These are phyloP conservation scores for Malus fusca DNA, from an alignment of 306 rosid species.

Conservation along the genomic window DNA sequence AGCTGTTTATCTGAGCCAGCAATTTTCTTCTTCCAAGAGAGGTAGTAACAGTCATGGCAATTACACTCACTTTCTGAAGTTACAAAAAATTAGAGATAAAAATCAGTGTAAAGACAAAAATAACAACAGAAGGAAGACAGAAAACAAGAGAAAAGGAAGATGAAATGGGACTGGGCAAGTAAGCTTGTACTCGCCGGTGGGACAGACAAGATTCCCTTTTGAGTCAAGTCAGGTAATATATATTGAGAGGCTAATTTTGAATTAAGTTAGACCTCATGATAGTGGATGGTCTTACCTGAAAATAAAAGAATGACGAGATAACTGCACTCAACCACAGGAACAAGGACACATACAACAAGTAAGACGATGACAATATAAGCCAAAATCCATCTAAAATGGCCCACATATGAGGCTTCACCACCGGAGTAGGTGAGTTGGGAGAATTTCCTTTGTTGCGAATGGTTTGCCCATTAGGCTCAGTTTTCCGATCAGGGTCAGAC, in stretches of 20 bases:
- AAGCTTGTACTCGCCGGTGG: no score
- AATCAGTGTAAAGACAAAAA: constrained; percentile 4
- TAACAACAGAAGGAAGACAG: neutral
- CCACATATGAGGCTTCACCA: constrained; percentile 55
- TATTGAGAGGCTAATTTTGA: neutral
- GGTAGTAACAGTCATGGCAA: constrained; percentile 71
- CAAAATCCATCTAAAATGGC: constrained; percentile 73
- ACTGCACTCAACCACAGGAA: constrained; percentile 93
- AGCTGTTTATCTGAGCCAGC: constrained; percentile 84
- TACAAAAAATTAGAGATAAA: constrained; percentile 11
- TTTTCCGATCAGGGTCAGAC: constrained; percentile 36
- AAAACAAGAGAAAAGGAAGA: neutral
- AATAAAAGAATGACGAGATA: constrained; percentile 90
- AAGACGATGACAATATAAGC: constrained; percentile 82
- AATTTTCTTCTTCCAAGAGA: constrained; percentile 76
- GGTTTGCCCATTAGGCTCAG: constrained; percentile 29
- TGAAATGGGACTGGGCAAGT: no score
- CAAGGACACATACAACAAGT: constrained; percentile 62
- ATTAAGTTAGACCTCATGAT: neutral
- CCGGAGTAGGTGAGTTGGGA: constrained; percentile 39
- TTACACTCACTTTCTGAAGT: constrained; percentile 78
- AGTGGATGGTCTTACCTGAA: constrained; percentile 51
- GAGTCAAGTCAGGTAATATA: neutral
- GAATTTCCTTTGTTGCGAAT: constrained; percentile 33
- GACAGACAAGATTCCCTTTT: neutral